phyloP scores from a whole-genome alignment of 768 basidiomycete species.

The Vararia minispora region DNA sequence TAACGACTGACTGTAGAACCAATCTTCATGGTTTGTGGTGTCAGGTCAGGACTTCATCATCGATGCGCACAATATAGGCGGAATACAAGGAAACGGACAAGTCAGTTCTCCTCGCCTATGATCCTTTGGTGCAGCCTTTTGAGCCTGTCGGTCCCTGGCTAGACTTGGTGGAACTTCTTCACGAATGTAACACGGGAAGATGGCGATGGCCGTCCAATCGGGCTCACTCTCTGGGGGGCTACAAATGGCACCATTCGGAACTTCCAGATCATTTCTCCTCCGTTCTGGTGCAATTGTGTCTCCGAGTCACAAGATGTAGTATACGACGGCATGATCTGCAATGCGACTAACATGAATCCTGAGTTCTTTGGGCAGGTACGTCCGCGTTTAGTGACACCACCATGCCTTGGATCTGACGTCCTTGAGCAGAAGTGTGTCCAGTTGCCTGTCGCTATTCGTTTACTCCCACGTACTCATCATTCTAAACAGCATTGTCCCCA shows the following conservation, averaged over 20 bases:
- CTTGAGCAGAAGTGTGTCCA: not conserved
- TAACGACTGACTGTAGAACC: conserved; percentile 26
- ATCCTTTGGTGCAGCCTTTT: too few species aligned
- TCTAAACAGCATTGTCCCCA: conserved; percentile 36
- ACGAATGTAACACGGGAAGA: conserved; percentile 33
- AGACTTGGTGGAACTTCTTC: conserved; percentile 50
- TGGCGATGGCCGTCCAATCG: conserved; percentile 48
- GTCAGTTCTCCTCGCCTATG: conserved; percentile 14
- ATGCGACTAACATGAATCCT: conserved; percentile 46
- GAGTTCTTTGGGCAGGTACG: conserved; percentile 39
- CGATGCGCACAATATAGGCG: conserved; percentile 43
- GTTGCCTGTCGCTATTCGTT: not conserved
- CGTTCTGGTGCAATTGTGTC: conserved; percentile 51
- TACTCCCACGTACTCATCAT: not conserved
- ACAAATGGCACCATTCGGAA: conserved; percentile 30
- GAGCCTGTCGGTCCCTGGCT: not conserved
- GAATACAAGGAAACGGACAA: conserved; percentile 51
- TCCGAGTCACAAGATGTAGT: conserved; percentile 37
- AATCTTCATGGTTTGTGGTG: conserved; percentile 56
- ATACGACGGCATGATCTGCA: conserved; percentile 47
- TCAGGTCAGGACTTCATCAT: conserved; percentile 44
- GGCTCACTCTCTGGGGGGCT: conserved; percentile 38
- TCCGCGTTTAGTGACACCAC: too few species aligned
- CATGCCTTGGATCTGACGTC: conserved; percentile 12
- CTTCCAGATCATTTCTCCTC: conserved; percentile 42